Evolutionary conservation across 2,329 filamentous ascomycete species (phyloP), one percentile per base, ranked within the genome.

Genomic region (Colletotrichum sp.): DNA sequence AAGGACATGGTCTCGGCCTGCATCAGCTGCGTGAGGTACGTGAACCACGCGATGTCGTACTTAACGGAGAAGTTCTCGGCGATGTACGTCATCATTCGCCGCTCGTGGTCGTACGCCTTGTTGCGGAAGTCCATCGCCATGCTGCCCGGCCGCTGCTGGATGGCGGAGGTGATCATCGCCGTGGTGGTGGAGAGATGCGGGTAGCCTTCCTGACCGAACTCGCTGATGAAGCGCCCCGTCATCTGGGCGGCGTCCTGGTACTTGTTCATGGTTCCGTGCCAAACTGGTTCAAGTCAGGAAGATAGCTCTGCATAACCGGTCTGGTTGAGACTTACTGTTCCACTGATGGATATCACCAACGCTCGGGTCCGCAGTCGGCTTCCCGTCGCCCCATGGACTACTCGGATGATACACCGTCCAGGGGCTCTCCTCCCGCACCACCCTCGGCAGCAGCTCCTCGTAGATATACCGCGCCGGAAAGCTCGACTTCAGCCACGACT

Each of bases 141-240:
- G 6, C 93, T 95, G 78, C 95, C 93, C 1, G 94, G 92, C 36
- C 89, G 87, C 21, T 90, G 87, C 70, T 93, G 89, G 60, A 86
- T 82, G 24, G 84, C 82, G 10, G 85, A 79, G 3, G 88, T 91
- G 78, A 95, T 90, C 82, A 93, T 95, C 38, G 88, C 85, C 60
- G 92, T 89, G 76, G 95, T 93, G 0, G 95, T 96, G 67, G 92
- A 88, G 77, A 95, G 88, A 81, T 94, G 91, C 1, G 95, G 95
- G 81, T 95, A 95, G 1, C 93, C 93, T 82, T 95, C 91, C 93
- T 96, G 96, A 74, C 94, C 94, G 79, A 96, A 96, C 80, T 96
- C 94, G 79, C 93, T 94, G 77, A 95, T 93, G 85, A 96, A 96
- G 4, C 94, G 91, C 16, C 94, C 94, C 18, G 92, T 90, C 4